Percentiles rank a stretch among this genome's conserved stretches.
Conservation (phyloP, 108 stramenopile genomes). For the Skeletonema marinoi region DNA sequence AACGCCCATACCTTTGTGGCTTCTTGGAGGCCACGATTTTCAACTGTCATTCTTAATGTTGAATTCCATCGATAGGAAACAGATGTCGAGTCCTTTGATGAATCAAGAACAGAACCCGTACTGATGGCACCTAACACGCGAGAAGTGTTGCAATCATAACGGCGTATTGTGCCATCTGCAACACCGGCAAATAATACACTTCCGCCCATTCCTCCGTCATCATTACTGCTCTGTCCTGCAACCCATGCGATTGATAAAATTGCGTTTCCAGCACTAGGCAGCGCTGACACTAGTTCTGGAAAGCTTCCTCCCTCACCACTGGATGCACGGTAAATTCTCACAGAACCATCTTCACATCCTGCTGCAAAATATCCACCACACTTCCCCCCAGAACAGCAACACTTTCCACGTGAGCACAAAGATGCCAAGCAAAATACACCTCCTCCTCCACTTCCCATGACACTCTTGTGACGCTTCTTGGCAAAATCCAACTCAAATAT, state of each 20-base stretch:
- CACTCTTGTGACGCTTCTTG: slow-evolving; percentile 44
- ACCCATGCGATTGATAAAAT: slow-evolving; percentile 87
- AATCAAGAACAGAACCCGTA: slow-evolving; percentile 35
- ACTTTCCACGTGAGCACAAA: slow-evolving; percentile 31
- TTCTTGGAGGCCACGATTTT: slow-evolving; percentile 64
- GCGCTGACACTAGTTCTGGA: slow-evolving; percentile 67
- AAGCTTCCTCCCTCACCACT: slow-evolving; percentile 20
- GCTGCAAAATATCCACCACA: slow-evolving; percentile 54
- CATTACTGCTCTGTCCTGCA: slow-evolving; percentile 27
- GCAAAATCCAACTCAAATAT: slow-evolving; percentile 77
- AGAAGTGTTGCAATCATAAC: slow-evolving; percentile 54
- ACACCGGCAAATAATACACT: slow-evolving; percentile 86
- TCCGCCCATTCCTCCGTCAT: slow-evolving; percentile 45
- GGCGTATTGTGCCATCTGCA: slow-evolving; percentile 93
- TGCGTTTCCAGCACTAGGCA: slow-evolving; percentile 80
- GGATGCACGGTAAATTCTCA: slow-evolving; percentile 72
- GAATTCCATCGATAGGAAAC: slow-evolving; percentile 51
- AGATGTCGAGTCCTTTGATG: slow-evolving; percentile 34
- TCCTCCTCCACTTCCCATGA: slow-evolving; percentile 77
- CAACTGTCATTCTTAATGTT: slow-evolving; percentile 86
- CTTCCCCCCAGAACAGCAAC: background rate
- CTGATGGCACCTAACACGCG: slow-evolving; percentile 35
- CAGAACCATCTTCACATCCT: slow-evolving; percentile 74
- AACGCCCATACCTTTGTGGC: slow-evolving; percentile 91
- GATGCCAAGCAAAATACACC: slow-evolving; percentile 71